Percentiles rank a stretch among this genome's conserved stretches.
Evolutionary conservation across 2,329 filamentous ascomycete species (phyloP).

Genomic region (Apiospora kogelbergensis): DNA sequence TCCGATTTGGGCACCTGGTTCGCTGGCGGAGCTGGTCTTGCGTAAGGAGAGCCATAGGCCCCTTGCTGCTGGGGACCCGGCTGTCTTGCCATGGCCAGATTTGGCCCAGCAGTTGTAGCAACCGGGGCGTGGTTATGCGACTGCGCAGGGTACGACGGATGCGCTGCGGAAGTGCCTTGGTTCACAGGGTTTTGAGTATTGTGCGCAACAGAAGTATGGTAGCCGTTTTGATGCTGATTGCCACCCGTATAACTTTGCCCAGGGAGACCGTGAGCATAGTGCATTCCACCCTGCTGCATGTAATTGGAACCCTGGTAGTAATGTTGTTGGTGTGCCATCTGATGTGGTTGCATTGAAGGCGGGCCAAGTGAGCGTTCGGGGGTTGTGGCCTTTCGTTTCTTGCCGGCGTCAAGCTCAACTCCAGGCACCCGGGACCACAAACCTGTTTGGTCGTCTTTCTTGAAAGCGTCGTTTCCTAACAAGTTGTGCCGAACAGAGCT

Average conservation of each 20-base stretch:
- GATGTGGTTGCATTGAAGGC: constrained; percentile 25
- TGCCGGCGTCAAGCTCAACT: constrained; percentile 59
- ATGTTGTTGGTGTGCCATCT: constrained; percentile 24
- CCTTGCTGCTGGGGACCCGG: constrained; percentile 24
- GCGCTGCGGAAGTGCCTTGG: constrained; percentile 23
- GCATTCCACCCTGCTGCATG: constrained; percentile 21
- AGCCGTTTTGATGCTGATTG: constrained; percentile 23
- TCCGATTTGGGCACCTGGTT: constrained; percentile 26
- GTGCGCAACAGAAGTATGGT: constrained; percentile 22
- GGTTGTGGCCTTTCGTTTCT: constrained; percentile 57
- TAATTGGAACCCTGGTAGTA: constrained; percentile 33
- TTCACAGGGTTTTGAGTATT: constrained; percentile 18
- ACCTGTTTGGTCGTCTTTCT: constrained; percentile 56
- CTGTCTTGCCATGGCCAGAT: background rate
- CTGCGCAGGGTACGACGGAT: constrained; percentile 26
- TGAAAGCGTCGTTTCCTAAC: constrained; percentile 61
- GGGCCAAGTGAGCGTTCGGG: constrained; percentile 43
- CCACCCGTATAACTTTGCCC: constrained; percentile 21
- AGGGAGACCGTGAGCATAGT: constrained; percentile 24
- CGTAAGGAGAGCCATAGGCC: constrained; percentile 33
- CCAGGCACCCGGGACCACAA: constrained; percentile 59
- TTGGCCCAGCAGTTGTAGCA: background rate
- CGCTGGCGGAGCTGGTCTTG: constrained; percentile 26
- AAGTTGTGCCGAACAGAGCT: constrained; percentile 65
- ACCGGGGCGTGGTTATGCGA: background rate